These are phyloP conservation scores for Dalechampia spathulata DNA, from an alignment of 441 rosid species.

Conservation along the genomic window DNA sequence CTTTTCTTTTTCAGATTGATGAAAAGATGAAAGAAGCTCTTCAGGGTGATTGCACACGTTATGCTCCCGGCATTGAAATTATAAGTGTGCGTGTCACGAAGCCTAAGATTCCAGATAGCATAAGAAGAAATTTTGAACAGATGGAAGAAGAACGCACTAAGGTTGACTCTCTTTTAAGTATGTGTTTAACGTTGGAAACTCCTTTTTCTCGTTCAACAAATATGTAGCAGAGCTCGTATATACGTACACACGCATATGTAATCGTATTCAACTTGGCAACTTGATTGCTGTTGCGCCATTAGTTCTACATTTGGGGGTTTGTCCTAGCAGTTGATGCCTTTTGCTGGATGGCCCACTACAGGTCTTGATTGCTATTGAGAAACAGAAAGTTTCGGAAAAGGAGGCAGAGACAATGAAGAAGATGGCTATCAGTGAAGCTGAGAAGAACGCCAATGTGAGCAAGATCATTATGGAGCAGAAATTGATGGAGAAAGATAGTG, in stretches of 20 bases:
- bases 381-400: slow-evolving; percentile 76
- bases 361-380: slow-evolving; percentile 84
- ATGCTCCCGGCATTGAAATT: slow-evolving; percentile 91
- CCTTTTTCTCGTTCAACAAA: no score
- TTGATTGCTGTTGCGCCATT: no score
- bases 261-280: no score
- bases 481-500: slow-evolving; percentile 75
- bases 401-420: slow-evolving; percentile 78
- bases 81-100: slow-evolving; percentile 86
- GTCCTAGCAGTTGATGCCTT: not conserved
- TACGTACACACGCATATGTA: no score
- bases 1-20: slow-evolving; percentile 44
- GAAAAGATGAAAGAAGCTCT: slow-evolving; percentile 97
- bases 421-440: slow-evolving; percentile 88
- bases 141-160: slow-evolving; percentile 96
- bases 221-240: no score
- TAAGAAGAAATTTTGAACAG: slow-evolving; percentile 74
- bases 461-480: slow-evolving; percentile 79
- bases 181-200: no score
- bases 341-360: slow-evolving; percentile 12
- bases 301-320: no score
- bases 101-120: slow-evolving; percentile 71
- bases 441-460: slow-evolving; percentile 77
- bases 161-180: slow-evolving; percentile 31
- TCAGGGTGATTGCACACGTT: slow-evolving; percentile 80